Conservation (phyloP, 345 rosid species). For the Turritis glabra region DNA sequence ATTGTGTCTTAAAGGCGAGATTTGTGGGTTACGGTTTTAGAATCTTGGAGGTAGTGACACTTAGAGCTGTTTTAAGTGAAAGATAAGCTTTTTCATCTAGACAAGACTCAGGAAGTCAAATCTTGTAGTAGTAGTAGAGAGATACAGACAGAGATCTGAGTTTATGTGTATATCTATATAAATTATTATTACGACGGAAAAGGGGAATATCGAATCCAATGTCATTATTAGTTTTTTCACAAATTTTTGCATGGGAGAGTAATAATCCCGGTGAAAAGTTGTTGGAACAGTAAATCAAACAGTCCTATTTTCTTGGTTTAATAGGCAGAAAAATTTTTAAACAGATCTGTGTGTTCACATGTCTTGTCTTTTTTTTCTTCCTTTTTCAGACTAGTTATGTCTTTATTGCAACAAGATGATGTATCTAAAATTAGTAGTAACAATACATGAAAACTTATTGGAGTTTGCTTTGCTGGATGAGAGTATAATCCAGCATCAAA, state of each 20-base stretch:
- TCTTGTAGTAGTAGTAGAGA: constrained; percentile 14
- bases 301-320: not conserved
- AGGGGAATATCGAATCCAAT: constrained; percentile 20
- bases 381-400: not conserved
- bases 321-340: not conserved
- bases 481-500: too few relatives aligned
- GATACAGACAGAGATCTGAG: constrained; percentile 29
- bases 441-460: too few relatives aligned
- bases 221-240: constrained; percentile 25
- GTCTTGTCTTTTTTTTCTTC: constrained; percentile 15
- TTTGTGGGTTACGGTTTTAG: constrained; percentile 6
- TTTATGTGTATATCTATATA: too few relatives aligned
- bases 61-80: not conserved
- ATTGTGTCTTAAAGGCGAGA: constrained; percentile 20
- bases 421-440: not conserved
- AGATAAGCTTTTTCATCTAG: constrained; percentile 31
- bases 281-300: constrained; percentile 14
- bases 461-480: too few relatives aligned
- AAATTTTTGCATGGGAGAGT: constrained; percentile 12
- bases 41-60: constrained; percentile 30
- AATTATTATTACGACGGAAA: not conserved
- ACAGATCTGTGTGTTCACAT: constrained; percentile 25
- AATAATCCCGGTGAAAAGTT: constrained; percentile 15
- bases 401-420: not conserved
- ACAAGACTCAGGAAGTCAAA: constrained; percentile 17